Evolutionary conservation across 2,329 filamentous ascomycete species (phyloP), one percentile per base, ranked within the genome.

Genomic region (Sporothrix sp.): DNA sequence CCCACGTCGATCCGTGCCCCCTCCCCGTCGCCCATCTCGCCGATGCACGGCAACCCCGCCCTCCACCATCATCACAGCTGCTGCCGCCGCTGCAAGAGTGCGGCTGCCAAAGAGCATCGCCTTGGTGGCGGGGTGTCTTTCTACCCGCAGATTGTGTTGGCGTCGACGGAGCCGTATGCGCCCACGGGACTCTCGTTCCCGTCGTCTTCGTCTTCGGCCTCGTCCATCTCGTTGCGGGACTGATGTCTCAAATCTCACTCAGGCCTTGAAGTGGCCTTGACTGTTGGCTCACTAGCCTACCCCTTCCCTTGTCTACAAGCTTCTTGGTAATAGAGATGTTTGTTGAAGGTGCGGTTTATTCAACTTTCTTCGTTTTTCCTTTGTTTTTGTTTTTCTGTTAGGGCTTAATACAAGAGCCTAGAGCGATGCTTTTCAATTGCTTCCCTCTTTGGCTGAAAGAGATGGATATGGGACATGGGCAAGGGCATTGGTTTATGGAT

Each of bases 161-260:
- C 52, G 2, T 56, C 53, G 4, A 54, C 51, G 8, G 49, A 55
- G 44, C 53, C 52, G 10, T 57, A 54, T 21, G 43, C 37, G 4
- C 54, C 54, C 6, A 40, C 52, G 9, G 56, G 56, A 2, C 50
- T 56, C 33, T 39, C 48, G 7, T 39, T 48, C 9, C 53, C 55
- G 11, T 52, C 53, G 14, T 51, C 49, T 11, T 55, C 55, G 10
- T 55, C 51, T 3, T 53, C 53, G 3, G 33, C 53, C 1, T 49
- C 53, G 16, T 55, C 51, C 2, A 39, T 55, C 64, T 13, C 52
- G n/a, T 50, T 35, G 32, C 30, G 39, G 21, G 32, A 30, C 23
- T 27, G 16, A 18, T 28, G 6, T 28, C 10, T 45, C 14, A 10
- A 21, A 11, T n/a, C n/a, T n/a, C 4, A 10, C 13, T 3, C 14